A percentile compares a stretch with the other conserved stretches of the same genome.
Evolutionary conservation across 2,329 filamentous ascomycete species (phyloP).

Genomic region (Fusarium floridanum): DNA sequence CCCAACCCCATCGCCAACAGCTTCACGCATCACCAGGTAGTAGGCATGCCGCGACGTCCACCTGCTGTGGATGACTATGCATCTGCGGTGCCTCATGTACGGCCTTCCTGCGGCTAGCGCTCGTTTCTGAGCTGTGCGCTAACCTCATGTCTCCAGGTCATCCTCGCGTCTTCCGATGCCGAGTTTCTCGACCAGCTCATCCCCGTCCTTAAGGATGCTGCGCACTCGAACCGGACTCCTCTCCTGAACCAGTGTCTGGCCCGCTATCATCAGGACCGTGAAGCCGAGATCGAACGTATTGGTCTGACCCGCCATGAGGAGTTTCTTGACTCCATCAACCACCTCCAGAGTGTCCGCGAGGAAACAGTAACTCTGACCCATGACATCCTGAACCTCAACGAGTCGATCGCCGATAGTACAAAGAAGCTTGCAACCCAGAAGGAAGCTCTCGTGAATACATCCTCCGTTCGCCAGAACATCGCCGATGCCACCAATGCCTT

Average conservation of each 20-base stretch:
- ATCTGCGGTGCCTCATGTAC: slow-evolving; percentile 61
- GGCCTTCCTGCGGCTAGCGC: slow-evolving; percentile 29
- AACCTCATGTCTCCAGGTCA: slow-evolving; percentile 72
- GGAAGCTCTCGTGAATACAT: slow-evolving; percentile 91
- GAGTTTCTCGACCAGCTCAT: slow-evolving; percentile 98
- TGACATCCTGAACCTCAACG: slow-evolving; percentile 92
- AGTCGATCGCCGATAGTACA: slow-evolving; percentile 94
- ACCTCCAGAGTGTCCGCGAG: slow-evolving; percentile 91
- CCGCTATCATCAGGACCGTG: slow-evolving; percentile 86
- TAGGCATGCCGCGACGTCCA: slow-evolving; percentile 60
- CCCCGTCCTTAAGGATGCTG: slow-evolving; percentile 91
- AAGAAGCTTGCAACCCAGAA: slow-evolving; percentile 96
- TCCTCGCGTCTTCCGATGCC: slow-evolving; percentile 88
- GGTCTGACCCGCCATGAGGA: slow-evolving; percentile 97
- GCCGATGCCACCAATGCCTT: slow-evolving; percentile 91
- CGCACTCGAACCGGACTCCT: slow-evolving; percentile 77
- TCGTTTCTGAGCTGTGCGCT: slow-evolving; percentile 13
- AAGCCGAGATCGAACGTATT: slow-evolving; percentile 92
- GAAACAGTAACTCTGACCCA: slow-evolving; percentile 89
- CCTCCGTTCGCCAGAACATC: slow-evolving; percentile 93
- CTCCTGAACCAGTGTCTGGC: slow-evolving; percentile 78
- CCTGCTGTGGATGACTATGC: slow-evolving; percentile 62
- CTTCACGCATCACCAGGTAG: slow-evolving; percentile 18
- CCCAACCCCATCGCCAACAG: slow-evolving; percentile 25
- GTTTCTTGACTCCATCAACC: slow-evolving; percentile 93